These are phyloP conservation scores for Neurospora cerealis DNA, from an alignment of 495 filamentous ascomycete species.

Conservation along the genomic window DNA sequence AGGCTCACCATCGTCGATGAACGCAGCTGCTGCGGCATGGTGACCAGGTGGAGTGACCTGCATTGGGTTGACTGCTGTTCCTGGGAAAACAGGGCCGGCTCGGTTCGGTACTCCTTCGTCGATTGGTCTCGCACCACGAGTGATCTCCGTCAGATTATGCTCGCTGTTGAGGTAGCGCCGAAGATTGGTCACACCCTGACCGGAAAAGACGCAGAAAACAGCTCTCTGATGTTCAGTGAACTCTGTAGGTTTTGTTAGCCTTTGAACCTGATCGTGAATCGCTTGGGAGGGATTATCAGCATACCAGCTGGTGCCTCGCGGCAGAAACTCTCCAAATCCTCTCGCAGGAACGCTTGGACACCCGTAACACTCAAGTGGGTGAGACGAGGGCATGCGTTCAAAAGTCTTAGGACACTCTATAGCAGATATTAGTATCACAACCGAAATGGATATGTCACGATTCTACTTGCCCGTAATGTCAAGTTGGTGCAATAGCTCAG, in stretches of 20 bases:
- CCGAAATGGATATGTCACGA: not conserved
- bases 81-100: not conserved
- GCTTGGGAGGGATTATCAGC: constrained; percentile 3
- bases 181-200: constrained; percentile 66
- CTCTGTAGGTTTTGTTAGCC: constrained; percentile 44
- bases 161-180: constrained; percentile 66
- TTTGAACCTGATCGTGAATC: not conserved
- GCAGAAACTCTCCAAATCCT: constrained; percentile 73
- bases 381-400: constrained; percentile 83
- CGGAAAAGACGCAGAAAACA: constrained; percentile 96
- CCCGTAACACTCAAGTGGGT: constrained; percentile 95
- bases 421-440: constrained; percentile 9
- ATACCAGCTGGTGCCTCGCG: constrained; percentile 70
- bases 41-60: constrained; percentile 4
- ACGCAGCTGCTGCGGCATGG: constrained; percentile 13
- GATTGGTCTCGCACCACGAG: not conserved
- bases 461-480: constrained; percentile 58
- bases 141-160: constrained; percentile 11
- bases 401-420: constrained; percentile 80
- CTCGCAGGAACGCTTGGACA: constrained; percentile 69
- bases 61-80: not conserved
- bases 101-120: not conserved
- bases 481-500: constrained; percentile 88
- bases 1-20: constrained; percentile 22
- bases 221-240: constrained; percentile 92